phyloP scores from a whole-genome alignment of 148 eudicot species.

The Camellia japonica region DNA sequence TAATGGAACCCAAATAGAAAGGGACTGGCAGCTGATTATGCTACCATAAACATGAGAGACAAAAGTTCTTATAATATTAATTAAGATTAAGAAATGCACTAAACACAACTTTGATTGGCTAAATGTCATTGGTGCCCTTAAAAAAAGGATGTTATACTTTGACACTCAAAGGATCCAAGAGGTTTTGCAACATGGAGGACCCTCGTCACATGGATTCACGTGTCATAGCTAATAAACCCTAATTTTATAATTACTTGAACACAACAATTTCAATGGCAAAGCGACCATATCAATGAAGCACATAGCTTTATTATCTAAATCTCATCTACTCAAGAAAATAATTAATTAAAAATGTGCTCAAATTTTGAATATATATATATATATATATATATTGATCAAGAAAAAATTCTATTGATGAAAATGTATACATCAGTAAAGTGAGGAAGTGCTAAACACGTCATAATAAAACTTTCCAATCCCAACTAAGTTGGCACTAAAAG shows the following conservation, averaged over 20 bases:
- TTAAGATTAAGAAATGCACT: background rate
- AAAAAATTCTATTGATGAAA: too few relatives aligned
- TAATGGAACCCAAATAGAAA: background rate
- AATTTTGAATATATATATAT: too few relatives aligned
- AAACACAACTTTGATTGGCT: background rate
- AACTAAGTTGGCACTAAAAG: too few relatives aligned
- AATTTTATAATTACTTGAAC: constrained; percentile 9
- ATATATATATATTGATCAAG: too few relatives aligned
- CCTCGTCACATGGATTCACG: constrained; percentile 33
- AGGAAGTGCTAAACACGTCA: too few relatives aligned
- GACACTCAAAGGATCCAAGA: constrained; percentile 7
- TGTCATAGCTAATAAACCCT: constrained; percentile 1
- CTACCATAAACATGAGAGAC: background rate
- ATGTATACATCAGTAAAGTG: too few relatives aligned
- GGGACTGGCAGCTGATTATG: background rate
- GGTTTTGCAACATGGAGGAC: constrained; percentile 23
- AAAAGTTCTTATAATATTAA: background rate
- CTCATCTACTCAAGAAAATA: background rate
- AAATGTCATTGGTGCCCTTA: background rate
- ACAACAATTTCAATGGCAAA: constrained; percentile 7
- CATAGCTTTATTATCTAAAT: constrained; percentile 6
- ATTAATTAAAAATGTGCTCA: too few relatives aligned
- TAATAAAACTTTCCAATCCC: too few relatives aligned
- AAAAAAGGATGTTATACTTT: background rate
- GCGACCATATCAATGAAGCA: background rate